Conservation (phyloP, 2,329 filamentous ascomycete genomes). For the Arachnopeziza araneosa region DNA sequence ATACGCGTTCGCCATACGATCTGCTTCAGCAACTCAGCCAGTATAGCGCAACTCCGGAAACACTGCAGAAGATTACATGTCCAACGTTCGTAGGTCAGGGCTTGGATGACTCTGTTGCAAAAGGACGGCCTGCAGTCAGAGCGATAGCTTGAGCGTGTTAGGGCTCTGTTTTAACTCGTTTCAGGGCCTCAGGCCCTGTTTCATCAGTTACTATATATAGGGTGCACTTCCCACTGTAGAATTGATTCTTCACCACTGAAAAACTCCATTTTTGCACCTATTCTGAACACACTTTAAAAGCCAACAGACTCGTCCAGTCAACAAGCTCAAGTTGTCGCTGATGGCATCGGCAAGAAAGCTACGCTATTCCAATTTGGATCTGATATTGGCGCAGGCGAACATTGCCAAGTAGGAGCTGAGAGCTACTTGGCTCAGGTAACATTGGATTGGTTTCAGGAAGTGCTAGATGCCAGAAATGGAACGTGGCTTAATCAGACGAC, state of each 20-base stretch:
- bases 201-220: too few species aligned
- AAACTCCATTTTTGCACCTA: too few species aligned
- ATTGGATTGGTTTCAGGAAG: neutral
- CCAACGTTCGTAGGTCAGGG: neutral
- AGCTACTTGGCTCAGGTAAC: neutral
- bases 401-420: neutral
- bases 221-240: too few species aligned
- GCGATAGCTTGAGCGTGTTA: too few species aligned
- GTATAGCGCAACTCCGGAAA: neutral
- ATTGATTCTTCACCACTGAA: too few species aligned
- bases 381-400: neutral
- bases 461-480: neutral
- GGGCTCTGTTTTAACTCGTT: too few species aligned
- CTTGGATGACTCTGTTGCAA: too few species aligned
- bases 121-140: too few species aligned
- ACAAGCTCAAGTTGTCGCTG: neutral
- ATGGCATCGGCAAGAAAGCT: neutral
- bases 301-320: neutral
- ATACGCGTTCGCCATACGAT: neutral
- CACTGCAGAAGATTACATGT: neutral
- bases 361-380: neutral
- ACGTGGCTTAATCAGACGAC: neutral
- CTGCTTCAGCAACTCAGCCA: neutral
- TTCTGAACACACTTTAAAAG: too few species aligned
- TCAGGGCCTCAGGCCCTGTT: too few species aligned